phyloP scores from a whole-genome alignment of 805 yeast genomes.

The Phaffomyces antillensis region DNA sequence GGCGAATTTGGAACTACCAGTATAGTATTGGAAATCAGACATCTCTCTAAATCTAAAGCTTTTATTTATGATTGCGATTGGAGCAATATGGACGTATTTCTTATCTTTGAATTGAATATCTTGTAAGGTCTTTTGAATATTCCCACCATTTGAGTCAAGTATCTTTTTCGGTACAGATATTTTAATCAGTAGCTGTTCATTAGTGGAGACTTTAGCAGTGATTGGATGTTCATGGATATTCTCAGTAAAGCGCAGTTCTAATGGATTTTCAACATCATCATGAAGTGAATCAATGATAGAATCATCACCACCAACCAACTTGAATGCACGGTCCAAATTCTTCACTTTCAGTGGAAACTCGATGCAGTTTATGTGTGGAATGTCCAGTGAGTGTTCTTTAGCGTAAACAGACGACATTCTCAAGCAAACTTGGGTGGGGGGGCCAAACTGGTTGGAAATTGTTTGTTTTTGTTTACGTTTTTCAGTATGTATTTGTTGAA shows the following conservation, averaged over 20 bases:
- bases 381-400: conserved; percentile 53
- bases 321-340: conserved; percentile 54
- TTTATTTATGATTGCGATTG: conserved; percentile 60
- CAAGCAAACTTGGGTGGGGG: too few relatives aligned
- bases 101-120: conserved; percentile 25
- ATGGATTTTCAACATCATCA: conserved; percentile 24
- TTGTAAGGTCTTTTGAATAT: conserved; percentile 36
- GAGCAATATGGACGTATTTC: conserved; percentile 39
- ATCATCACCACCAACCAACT: conserved; percentile 59
- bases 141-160: conserved; percentile 33
- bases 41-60: conserved; percentile 76
- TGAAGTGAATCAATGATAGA: conserved; percentile 26
- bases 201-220: conserved; percentile 41
- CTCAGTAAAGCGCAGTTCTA: conserved; percentile 34
- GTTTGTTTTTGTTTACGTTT: background rate
- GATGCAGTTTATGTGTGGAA: conserved; percentile 66
- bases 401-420: conserved; percentile 31
- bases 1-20: conserved; percentile 49
- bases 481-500: too few relatives aligned
- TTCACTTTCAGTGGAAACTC: conserved; percentile 73
- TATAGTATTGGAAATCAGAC: conserved; percentile 77
- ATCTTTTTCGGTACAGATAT: conserved; percentile 52
- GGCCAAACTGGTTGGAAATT: background rate
- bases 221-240: conserved; percentile 52
- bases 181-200: conserved; percentile 54